Percentiles rank a stretch among this genome's conserved stretches.
Conservation (phyloP, 1,284 basidiomycete genomes). For the Microbotryum silenes-acaulis region DNA sequence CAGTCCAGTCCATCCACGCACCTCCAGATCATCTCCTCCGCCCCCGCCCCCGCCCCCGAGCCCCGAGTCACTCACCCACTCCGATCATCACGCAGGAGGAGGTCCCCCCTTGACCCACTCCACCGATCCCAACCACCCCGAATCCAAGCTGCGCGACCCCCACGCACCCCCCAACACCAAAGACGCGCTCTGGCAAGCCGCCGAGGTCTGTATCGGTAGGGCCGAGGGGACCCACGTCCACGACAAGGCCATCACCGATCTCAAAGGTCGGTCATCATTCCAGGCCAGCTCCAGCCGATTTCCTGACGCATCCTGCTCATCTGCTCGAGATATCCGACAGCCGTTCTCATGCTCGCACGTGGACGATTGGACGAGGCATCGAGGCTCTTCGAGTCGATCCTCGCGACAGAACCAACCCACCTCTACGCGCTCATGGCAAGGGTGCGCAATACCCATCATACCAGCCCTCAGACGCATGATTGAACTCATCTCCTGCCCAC, state of each 20-base stretch:
- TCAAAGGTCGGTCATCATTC: slow-evolving; percentile 8
- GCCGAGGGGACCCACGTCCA: slow-evolving; percentile 24
- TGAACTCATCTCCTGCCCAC: slow-evolving; percentile 21
- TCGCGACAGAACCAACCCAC: slow-evolving; percentile 69
- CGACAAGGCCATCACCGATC: slow-evolving; percentile 11
- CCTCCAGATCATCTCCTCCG: neutral
- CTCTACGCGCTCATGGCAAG: slow-evolving; percentile 70
- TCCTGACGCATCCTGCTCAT: no score
- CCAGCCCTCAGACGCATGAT: slow-evolving; percentile 19
- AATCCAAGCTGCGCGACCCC: neutral
- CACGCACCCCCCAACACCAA: slow-evolving; percentile 45
- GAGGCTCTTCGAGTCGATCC: slow-evolving; percentile 71
- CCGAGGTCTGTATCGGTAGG: slow-evolving; percentile 38
- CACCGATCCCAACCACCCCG: slow-evolving; percentile 24
- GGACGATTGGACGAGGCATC: slow-evolving; percentile 56
- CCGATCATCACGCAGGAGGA: neutral
- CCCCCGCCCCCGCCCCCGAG: no score
- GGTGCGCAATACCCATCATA: slow-evolving; percentile 41
- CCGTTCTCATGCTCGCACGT: slow-evolving; percentile 15
- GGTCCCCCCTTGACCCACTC: slow-evolving; percentile 5
- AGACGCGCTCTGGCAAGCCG: slow-evolving; percentile 55
- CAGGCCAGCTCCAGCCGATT: no score
- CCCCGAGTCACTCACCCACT: no score
- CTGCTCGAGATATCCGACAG: neutral
- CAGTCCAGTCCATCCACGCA: slow-evolving; percentile 45